These are phyloP conservation scores for Penicillium sp. DNA, from an alignment of 2,329 filamentous ascomycete species.

Conservation along the genomic window DNA sequence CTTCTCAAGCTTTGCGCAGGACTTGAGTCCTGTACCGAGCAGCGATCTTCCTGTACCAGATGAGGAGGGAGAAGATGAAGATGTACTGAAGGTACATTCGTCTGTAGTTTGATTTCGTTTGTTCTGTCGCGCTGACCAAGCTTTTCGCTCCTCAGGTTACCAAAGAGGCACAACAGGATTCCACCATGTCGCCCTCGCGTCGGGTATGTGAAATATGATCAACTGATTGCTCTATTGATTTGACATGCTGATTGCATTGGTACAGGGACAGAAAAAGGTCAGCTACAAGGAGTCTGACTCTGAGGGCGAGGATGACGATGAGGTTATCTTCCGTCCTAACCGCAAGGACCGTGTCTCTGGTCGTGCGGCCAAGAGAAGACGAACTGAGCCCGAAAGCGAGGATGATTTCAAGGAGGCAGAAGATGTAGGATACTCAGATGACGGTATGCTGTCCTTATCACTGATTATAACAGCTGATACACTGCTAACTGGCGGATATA, in stretches of 20 bases:
- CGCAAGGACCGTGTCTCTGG: constrained; percentile 46
- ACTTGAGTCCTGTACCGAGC: constrained; percentile 73
- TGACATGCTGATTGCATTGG: constrained; percentile 1
- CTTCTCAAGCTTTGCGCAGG: constrained; percentile 44
- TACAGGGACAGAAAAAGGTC: constrained; percentile 58
- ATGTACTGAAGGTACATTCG: constrained; percentile 33
- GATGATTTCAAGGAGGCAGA: constrained; percentile 63
- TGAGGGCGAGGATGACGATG: constrained; percentile 66
- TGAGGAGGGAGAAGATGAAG: constrained; percentile 57
- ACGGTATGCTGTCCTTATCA: constrained; percentile 44
- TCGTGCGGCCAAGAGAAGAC: constrained; percentile 56
- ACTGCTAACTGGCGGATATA: constrained; percentile 32
- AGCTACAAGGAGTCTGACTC: constrained; percentile 85
- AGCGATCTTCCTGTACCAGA: constrained; percentile 71
- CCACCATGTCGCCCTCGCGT: constrained; percentile 70
- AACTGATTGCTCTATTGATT: not conserved
- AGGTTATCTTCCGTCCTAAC: constrained; percentile 65
- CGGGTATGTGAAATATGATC: constrained; percentile 58
- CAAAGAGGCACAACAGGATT: constrained; percentile 38
- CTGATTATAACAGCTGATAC: not conserved
- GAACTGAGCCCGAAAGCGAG: constrained; percentile 66
- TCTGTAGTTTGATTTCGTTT: not conserved
- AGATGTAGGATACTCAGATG: constrained; percentile 49
- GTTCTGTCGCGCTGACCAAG: constrained; percentile 1
- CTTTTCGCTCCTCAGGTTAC: constrained; percentile 41